Base-by-base conservation (phyloP, 1,139 yeast species). In the Pichia sp. region DNA sequence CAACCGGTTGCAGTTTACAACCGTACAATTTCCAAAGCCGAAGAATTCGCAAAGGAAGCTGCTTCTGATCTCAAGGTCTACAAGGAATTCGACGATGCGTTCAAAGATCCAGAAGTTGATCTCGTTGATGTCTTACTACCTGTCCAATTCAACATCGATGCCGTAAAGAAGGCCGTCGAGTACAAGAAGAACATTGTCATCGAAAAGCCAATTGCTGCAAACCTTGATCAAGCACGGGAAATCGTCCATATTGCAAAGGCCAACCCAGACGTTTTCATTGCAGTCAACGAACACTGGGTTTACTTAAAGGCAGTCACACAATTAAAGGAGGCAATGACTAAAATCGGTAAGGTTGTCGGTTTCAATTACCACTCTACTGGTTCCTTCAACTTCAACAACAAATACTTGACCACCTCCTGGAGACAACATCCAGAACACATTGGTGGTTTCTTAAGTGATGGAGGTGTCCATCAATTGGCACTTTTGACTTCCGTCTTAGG, bases 381-480 rank as follows among this genome's bases (percentile, higher is more conserved):
- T 21, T 82, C 95, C 14, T 90, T 83, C 73, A 75, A 79, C 54
- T 73, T 72, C 27, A 60, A 71, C 48, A 82, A 77, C 68, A 81
- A 85, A 64, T 90, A 88, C 65, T 69, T 83, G 54, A 68, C 73
- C 34, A 85, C 93, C 7, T 59, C 85, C 9, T 90, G 98, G 98
- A 83, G 98, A 74, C 77, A 76, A 63, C 75, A 82, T 50, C 97
- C 97, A 33, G 84, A 88, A 65, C 97, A 90, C 62, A 77, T 89
- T 55, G 97, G 97, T 49, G 97, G 97, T 0, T 89, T 75, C 67
- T 73, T 90, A 58, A 83, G 93, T 55, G 98, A 90, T 62, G 96
- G 96, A 59, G 97, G 97, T 63, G 98, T 90, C 14, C 98, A 90
- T 68, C 96, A 90, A 67, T 71, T 90, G 66, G 96, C 96, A 3